phyloP scores from a whole-genome alignment of 2,329 filamentous ascomycete species.

The Fusarium subtropicale region DNA sequence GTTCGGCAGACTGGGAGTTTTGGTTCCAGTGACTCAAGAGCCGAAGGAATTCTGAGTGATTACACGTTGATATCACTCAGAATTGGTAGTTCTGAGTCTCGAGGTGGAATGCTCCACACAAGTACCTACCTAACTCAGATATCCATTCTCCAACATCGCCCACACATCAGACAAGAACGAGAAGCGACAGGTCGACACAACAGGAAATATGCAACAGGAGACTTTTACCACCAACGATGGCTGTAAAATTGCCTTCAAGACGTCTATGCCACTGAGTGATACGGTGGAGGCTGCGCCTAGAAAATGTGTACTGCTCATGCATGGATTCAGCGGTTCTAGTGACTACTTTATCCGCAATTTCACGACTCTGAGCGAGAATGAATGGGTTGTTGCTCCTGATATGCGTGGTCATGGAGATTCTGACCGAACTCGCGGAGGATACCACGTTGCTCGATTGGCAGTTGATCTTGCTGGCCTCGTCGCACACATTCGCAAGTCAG shows the following conservation, averaged over 20 bases:
- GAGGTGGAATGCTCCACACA: constrained; percentile 4
- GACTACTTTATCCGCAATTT: constrained; percentile 46
- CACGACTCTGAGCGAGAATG: constrained; percentile 30
- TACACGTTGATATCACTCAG: background rate
- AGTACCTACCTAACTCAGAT: background rate
- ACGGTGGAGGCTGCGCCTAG: constrained; percentile 1
- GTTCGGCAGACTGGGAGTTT: no score
- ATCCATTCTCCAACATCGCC: background rate
- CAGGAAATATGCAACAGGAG: constrained; percentile 35
- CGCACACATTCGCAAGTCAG: constrained; percentile 36
- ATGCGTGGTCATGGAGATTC: constrained; percentile 47
- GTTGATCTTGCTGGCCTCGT: constrained; percentile 41
- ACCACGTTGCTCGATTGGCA: constrained; percentile 45
- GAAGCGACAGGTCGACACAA: background rate
- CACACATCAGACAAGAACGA: background rate
- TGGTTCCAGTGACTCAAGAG: background rate
- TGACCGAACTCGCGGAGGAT: constrained; percentile 40
- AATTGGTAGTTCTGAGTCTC: background rate
- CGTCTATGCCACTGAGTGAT: constrained; percentile 37
- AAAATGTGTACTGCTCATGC: constrained; percentile 46
- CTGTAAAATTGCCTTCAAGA: constrained; percentile 42
- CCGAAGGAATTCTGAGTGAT: background rate
- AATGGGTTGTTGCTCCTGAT: constrained; percentile 45
- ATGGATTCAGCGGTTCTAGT: constrained; percentile 47
- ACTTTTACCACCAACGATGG: constrained; percentile 41